phyloP scores from a whole-genome alignment of 768 basidiomycete genomes.

The Macrolepiota albuminosa region DNA sequence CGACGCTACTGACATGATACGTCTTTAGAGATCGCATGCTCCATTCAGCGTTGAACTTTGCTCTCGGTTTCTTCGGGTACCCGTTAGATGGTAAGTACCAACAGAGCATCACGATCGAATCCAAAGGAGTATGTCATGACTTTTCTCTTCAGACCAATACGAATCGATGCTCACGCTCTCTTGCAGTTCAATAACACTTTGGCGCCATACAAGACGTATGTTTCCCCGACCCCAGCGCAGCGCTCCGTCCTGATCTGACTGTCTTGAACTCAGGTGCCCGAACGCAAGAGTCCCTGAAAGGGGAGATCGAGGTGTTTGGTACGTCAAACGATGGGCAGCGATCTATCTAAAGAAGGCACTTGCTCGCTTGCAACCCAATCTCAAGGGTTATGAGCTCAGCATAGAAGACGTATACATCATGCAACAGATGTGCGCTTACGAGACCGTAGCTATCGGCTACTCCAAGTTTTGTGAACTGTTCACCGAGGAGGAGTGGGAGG shows the following conservation, averaged over 20 bases:
- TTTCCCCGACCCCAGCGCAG: background rate
- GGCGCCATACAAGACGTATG: constrained; percentile 74
- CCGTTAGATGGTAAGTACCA: constrained; percentile 71
- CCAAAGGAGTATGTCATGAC: constrained; percentile 38
- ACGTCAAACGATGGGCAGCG: constrained; percentile 59
- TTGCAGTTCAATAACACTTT: constrained; percentile 78
- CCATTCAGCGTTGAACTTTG: constrained; percentile 60
- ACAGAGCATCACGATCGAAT: constrained; percentile 73
- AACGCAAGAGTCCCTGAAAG: constrained; percentile 50
- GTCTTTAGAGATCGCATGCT: constrained; percentile 64
- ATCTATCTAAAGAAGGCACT: constrained; percentile 69
- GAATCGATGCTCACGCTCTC: background rate
- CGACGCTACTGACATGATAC: background rate
- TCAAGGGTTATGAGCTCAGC: constrained; percentile 59
- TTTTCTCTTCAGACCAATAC: constrained; percentile 9
- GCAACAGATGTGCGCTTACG: constrained; percentile 84
- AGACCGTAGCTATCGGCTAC: constrained; percentile 91
- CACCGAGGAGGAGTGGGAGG: constrained; percentile 90
- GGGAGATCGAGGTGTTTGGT: constrained; percentile 51
- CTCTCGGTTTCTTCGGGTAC: constrained; percentile 73
- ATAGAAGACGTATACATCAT: constrained; percentile 70
- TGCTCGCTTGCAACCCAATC: constrained; percentile 49
- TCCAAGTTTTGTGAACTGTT: constrained; percentile 90
- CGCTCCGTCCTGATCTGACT: background rate
- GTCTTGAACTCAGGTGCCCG: constrained; percentile 41